These are phyloP conservation scores for Heterobasidion occidentale DNA, from an alignment of 1,284 basidiomycete genomes.

Conservation along the genomic window DNA sequence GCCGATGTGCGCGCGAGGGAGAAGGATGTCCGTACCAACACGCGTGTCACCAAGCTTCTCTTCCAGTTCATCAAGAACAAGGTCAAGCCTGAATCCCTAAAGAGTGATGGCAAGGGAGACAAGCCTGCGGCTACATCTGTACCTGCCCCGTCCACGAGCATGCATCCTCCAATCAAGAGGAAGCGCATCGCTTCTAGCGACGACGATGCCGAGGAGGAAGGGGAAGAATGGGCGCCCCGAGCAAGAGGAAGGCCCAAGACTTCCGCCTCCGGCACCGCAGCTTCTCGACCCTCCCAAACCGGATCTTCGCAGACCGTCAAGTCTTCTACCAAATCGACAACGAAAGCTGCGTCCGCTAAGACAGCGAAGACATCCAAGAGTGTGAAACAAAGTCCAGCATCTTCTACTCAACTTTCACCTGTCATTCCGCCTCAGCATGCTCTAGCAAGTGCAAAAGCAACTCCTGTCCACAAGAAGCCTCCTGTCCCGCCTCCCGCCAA, in stretches of 20 bases:
- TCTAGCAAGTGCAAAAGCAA: background rate
- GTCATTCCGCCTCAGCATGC: background rate
- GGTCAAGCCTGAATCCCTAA: slow-evolving; percentile 12
- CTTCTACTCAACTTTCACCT: background rate
- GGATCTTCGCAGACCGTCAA: background rate
- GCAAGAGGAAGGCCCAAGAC: background rate
- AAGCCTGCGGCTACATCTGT: slow-evolving; percentile 10
- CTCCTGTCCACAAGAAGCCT: background rate
- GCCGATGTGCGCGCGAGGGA: slow-evolving; percentile 31
- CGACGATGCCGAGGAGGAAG: background rate
- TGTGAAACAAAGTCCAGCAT: background rate
- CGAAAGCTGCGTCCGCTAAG: background rate
- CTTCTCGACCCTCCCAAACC: background rate
- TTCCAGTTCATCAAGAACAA: slow-evolving; percentile 27
- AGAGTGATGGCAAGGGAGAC: slow-evolving; percentile 17
- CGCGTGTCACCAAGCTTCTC: slow-evolving; percentile 30
- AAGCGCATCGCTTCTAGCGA: slow-evolving; percentile 1
- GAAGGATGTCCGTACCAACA: slow-evolving; percentile 35
- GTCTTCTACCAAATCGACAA: background rate
- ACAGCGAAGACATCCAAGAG: background rate
- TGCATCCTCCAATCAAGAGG: background rate
- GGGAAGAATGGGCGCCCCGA: background rate
- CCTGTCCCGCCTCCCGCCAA: background rate
- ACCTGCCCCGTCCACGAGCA: slow-evolving; percentile 2
- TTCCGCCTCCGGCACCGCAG: background rate